phyloP scores from a whole-genome alignment of 1,284 basidiomycete genomes.

The Anthracocystis panici-leucophaei region DNA sequence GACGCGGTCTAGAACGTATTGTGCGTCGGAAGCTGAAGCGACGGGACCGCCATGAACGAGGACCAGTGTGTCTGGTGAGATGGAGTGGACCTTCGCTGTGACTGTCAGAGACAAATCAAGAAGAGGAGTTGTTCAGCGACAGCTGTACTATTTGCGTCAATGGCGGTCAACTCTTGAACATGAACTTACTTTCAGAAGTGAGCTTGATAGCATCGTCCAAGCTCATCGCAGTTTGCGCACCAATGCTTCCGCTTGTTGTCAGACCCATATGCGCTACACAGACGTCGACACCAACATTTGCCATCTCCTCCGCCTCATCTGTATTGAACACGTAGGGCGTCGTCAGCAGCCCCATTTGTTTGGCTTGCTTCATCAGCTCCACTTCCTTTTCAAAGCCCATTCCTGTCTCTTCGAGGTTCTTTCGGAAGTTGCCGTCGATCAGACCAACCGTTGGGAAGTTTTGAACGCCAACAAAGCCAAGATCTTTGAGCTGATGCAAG shows the following conservation, averaged over 20 bases:
- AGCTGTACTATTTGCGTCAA: not conserved
- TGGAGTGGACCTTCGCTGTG: conserved; percentile 31
- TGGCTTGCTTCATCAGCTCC: conserved; percentile 39
- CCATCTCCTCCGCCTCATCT: conserved; percentile 45
- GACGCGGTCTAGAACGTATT: conserved; percentile 44
- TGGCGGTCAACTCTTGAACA: too few species aligned
- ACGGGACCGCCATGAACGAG: conserved; percentile 51
- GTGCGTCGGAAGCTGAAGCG: conserved; percentile 41
- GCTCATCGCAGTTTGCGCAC: conserved; percentile 42
- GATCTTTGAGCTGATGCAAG: conserved; percentile 38
- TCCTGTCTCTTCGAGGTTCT: conserved; percentile 51
- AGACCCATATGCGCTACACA: conserved; percentile 48
- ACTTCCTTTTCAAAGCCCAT: conserved; percentile 51
- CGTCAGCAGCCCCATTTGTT: conserved; percentile 38
- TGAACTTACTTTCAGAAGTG: conserved; percentile 35
- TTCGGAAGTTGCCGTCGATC: conserved; percentile 50
- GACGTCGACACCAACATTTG: conserved; percentile 36
- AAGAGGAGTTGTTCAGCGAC: not conserved
- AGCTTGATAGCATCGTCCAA: conserved; percentile 43
- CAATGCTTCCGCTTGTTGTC: conserved; percentile 45
- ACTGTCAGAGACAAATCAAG: conserved; percentile 8
- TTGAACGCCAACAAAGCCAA: conserved; percentile 49
- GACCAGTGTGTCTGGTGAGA: conserved; percentile 37
- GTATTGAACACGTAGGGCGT: conserved; percentile 49
- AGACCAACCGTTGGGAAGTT: conserved; percentile 53